Percentiles rank a stretch among this genome's conserved stretches.
phyloP scores from a whole-genome alignment of 495 filamentous ascomycete genomes.

The Annulohypoxylon moriforme region DNA sequence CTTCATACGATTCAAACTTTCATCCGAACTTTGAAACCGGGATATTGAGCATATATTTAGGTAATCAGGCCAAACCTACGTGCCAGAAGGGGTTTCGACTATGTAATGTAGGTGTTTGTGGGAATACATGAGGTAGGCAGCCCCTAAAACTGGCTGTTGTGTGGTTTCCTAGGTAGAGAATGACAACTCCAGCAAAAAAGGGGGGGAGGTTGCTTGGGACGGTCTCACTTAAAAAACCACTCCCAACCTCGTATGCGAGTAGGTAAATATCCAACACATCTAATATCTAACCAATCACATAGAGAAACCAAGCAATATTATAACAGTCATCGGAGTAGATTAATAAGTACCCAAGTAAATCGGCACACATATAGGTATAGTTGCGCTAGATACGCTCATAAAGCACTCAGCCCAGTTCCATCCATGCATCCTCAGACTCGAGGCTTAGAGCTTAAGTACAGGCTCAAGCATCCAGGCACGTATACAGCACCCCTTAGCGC shows the following conservation, averaged over 20 bases:
- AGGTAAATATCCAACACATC: no score
- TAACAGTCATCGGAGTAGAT: constrained; percentile 7
- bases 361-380: background rate
- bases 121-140: no score
- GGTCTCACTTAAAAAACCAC: no score
- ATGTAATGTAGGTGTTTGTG: no score
- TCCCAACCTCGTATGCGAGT: no score
- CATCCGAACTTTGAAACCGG: background rate
- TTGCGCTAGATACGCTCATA: background rate
- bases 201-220: no score
- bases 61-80: no score
- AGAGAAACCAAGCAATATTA: background rate
- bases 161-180: no score
- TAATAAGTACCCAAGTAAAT: background rate
- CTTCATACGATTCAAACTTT: background rate
- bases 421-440: background rate
- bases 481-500: background rate
- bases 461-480: background rate
- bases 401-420: background rate
- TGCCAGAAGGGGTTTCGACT: background rate
- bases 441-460: background rate
- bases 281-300: background rate
- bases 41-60: no score
- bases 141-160: no score
- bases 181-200: no score